These are phyloP conservation scores for Sinapis alba DNA, from an alignment of 441 rosid species.

Conservation along the genomic window DNA sequence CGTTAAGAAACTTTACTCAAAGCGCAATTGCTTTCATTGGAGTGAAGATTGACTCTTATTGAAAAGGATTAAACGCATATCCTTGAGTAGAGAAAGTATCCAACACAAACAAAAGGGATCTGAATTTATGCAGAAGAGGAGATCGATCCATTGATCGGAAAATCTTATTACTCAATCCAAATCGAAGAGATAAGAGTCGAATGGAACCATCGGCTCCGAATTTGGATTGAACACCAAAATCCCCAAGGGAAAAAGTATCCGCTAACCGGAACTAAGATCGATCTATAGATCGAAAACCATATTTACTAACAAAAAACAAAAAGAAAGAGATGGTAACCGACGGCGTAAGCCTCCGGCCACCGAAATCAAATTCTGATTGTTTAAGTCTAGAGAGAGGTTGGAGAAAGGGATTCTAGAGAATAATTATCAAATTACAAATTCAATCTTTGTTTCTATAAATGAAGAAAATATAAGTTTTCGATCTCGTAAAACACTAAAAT, in stretches of 20 bases:
- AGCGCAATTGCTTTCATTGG: no score
- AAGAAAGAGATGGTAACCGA: background rate
- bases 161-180: background rate
- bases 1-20: no score
- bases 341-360: background rate
- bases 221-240: background rate
- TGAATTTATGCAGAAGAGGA: background rate
- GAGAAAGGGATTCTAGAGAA: no score
- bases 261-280: background rate
- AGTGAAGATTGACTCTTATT: no score
- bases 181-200: background rate
- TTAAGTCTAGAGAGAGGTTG: background rate
- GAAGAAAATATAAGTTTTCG: no score
- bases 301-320: no score
- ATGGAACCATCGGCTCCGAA: background rate
- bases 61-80: no score
- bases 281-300: background rate
- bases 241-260: background rate
- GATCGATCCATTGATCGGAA: background rate
- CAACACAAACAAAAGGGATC: background rate
- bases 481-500: no score
- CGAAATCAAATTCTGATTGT: background rate
- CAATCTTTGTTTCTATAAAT: no score
- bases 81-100: background rate
- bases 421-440: no score